phyloP scores from a whole-genome alignment of 768 basidiomycete species.

The Suillus decipiens region DNA sequence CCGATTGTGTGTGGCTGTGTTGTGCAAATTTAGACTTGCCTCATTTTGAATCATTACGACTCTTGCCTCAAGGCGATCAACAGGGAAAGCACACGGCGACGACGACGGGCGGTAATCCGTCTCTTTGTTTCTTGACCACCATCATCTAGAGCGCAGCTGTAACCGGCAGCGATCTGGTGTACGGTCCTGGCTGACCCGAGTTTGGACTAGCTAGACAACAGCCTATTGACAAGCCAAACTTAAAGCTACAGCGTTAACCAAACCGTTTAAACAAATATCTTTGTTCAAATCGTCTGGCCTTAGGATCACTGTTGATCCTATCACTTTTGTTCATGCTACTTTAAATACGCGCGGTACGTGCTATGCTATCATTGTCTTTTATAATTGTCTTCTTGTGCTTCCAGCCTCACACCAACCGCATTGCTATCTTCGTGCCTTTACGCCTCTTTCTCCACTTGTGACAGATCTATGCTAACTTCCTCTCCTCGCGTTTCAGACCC shows the following conservation, averaged over 20 bases:
- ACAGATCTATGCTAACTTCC: constrained; percentile 13
- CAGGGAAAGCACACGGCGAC: constrained; percentile 7
- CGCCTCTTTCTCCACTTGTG: constrained; percentile 19
- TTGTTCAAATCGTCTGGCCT: neutral
- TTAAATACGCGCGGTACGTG: constrained; percentile 28
- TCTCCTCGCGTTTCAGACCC: constrained; percentile 24
- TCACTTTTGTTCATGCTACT: constrained; percentile 16
- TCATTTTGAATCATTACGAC: neutral
- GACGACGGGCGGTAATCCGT: neutral
- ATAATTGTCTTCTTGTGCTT: constrained; percentile 16
- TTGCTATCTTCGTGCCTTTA: constrained; percentile 21
- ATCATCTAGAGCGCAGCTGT: neutral
- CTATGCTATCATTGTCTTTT: constrained; percentile 9
- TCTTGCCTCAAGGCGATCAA: neutral
- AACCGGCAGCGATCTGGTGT: neutral
- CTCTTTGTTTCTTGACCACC: constrained; percentile 9
- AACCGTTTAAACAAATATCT: neutral
- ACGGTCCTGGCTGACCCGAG: constrained; percentile 3
- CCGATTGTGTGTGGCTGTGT: constrained; percentile 3
- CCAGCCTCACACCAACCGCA: constrained; percentile 26
- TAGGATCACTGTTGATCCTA: constrained; percentile 8
- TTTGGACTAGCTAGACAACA: neutral
- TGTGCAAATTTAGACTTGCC: constrained; percentile 2
- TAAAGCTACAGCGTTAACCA: neutral
- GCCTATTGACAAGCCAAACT: neutral